A percentile compares a stretch with the other conserved stretches of the same genome.
Conservation (phyloP, 2,329 filamentous ascomycete genomes). For the Paracoccidioides lutzii region DNA sequence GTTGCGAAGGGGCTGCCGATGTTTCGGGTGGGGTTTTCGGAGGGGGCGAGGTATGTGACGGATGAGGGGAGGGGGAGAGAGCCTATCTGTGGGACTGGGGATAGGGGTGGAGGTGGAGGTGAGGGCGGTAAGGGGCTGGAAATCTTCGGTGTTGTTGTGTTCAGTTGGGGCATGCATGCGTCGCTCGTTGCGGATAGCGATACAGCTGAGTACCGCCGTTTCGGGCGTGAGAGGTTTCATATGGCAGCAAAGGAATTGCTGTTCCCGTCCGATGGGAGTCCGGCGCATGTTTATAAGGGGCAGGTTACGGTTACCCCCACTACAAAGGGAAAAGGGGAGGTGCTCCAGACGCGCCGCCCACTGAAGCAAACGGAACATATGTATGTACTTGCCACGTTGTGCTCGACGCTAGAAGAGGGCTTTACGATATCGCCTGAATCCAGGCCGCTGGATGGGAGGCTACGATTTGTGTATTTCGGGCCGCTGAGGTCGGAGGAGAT, state of each 20-base stretch:
- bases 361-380: slow-evolving; percentile 44
- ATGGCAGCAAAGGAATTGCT: slow-evolving; percentile 72
- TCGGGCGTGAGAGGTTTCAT: slow-evolving; percentile 65
- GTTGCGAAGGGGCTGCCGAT: slow-evolving; percentile 43
- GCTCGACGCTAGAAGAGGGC: slow-evolving; percentile 67
- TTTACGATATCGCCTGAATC: slow-evolving; percentile 71
- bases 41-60: slow-evolving; percentile 37
- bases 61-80: slow-evolving; percentile 35
- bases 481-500: slow-evolving; percentile 50
- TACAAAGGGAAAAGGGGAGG: slow-evolving; percentile 5
- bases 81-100: slow-evolving; percentile 13
- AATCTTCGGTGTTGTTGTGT: slow-evolving; percentile 65
- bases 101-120: slow-evolving; percentile 4
- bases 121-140: slow-evolving; percentile 19
- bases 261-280: slow-evolving; percentile 40
- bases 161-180: slow-evolving; percentile 82
- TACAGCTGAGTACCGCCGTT: slow-evolving; percentile 63
- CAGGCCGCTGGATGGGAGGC: slow-evolving; percentile 53
- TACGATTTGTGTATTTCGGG: slow-evolving; percentile 66
- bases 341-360: slow-evolving; percentile 17
- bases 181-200: slow-evolving; percentile 84
- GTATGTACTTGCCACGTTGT: slow-evolving; percentile 64
- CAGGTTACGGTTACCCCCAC: slow-evolving; percentile 36
- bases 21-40: slow-evolving; percentile 50
- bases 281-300: slow-evolving; percentile 45